Percentiles rank a stretch among this genome's conserved stretches.
phyloP scores from a whole-genome alignment of 1,139 yeast genomes.

The Geotrichum candidum region DNA sequence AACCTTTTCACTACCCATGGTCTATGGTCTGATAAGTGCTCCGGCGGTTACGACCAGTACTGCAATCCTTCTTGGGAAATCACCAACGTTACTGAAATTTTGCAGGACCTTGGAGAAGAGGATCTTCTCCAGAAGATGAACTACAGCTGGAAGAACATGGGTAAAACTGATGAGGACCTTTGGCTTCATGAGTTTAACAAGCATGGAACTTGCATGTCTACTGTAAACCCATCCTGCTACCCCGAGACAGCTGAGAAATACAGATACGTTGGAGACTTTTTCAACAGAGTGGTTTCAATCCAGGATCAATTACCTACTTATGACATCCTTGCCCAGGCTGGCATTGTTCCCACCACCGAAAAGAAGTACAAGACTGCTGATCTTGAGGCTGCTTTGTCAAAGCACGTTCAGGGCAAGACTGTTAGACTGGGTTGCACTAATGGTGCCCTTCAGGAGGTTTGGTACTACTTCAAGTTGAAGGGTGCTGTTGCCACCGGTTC shows the following conservation, averaged over 20 bases:
- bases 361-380: slow-evolving; percentile 59
- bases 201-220: slow-evolving; percentile 88
- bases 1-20: slow-evolving; percentile 82
- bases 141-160: slow-evolving; percentile 67
- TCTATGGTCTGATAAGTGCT: slow-evolving; percentile 79
- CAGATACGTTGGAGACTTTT: slow-evolving; percentile 75
- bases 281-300: slow-evolving; percentile 56
- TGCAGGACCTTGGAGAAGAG: slow-evolving; percentile 47
- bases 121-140: slow-evolving; percentile 55
- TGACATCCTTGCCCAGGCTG: slow-evolving; percentile 57
- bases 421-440: slow-evolving; percentile 60
- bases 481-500: slow-evolving; percentile 68
- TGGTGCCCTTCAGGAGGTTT: slow-evolving; percentile 72
- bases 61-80: slow-evolving; percentile 63
- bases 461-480: slow-evolving; percentile 79
- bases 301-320: slow-evolving; percentile 65
- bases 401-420: slow-evolving; percentile 33
- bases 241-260: slow-evolving; percentile 36
- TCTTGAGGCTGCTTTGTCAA: slow-evolving; percentile 56
- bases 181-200: slow-evolving; percentile 96
- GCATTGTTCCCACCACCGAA: slow-evolving; percentile 59
- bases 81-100: slow-evolving; percentile 47
- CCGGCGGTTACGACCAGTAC: slow-evolving; percentile 67
- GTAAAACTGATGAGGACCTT: slow-evolving; percentile 65
- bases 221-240: slow-evolving; percentile 71